A percentile compares a stretch with the other conserved stretches of the same genome.
phyloP scores from a whole-genome alignment of 1,284 basidiomycete species.

The Inonotus obliquus region DNA sequence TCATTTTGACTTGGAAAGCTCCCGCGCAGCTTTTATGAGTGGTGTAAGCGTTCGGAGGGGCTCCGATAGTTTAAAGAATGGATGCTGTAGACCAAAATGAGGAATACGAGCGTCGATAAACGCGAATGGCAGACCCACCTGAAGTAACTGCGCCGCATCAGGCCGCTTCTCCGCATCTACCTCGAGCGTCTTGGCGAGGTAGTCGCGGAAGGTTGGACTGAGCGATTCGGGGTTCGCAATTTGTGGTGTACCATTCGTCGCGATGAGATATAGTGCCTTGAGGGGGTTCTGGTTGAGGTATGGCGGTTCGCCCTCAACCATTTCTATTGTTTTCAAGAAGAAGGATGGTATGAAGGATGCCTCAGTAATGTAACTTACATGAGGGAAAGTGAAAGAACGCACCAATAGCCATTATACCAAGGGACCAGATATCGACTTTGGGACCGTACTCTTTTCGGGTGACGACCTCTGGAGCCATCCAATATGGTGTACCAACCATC shows the following conservation, averaged over 20 bases:
- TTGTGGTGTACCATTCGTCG: constrained; percentile 96
- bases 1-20: constrained; percentile 68
- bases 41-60: constrained; percentile 84
- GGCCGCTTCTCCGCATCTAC: constrained; percentile 94
- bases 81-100: constrained; percentile 46
- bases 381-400: constrained; percentile 24
- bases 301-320: constrained; percentile 99
- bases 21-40: constrained; percentile 90
- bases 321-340: constrained; percentile 54
- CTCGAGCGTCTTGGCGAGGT: constrained; percentile 85
- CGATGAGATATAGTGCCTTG: constrained; percentile 93
- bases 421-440: constrained; percentile 97
- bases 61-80: constrained; percentile 86
- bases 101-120: background rate
- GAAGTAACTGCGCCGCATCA: constrained; percentile 77
- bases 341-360: background rate
- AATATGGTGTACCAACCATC: constrained; percentile 99
- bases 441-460: constrained; percentile 98
- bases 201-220: constrained; percentile 85
- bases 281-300: constrained; percentile 97
- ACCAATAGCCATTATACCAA: constrained; percentile 99
- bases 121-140: constrained; percentile 44
- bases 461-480: constrained; percentile 99
- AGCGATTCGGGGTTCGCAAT: constrained; percentile 95
- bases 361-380: background rate